These are phyloP conservation scores for Dactylellina haptotyla DNA, from an alignment of 2,329 filamentous ascomycete genomes.

Conservation along the genomic window DNA sequence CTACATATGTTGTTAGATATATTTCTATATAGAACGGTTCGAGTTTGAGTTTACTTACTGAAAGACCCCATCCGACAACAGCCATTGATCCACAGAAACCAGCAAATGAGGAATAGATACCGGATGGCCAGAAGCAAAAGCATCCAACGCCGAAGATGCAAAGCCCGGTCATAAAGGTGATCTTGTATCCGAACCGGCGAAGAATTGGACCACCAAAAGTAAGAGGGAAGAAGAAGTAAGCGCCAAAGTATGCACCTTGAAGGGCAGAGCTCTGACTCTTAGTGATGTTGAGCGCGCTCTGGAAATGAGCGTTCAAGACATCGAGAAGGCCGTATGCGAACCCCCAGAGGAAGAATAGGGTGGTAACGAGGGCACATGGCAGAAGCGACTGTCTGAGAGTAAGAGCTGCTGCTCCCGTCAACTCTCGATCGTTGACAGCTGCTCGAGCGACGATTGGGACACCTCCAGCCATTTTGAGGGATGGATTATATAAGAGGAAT, in stretches of 20 bases:
- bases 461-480: slow-evolving; percentile 49
- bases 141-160: slow-evolving; percentile 68
- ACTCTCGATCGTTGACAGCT: slow-evolving; percentile 57
- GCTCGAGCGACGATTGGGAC: slow-evolving; percentile 42
- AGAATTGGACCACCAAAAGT: slow-evolving; percentile 63
- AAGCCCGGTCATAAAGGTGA: slow-evolving; percentile 66
- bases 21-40: not conserved
- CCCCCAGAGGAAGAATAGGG: slow-evolving; percentile 73
- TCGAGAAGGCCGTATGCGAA: slow-evolving; percentile 66
- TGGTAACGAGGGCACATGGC: slow-evolving; percentile 73
- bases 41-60: not conserved
- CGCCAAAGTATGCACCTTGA: slow-evolving; percentile 74
- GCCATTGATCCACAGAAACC: slow-evolving; percentile 72
- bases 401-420: slow-evolving; percentile 70
- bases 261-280: slow-evolving; percentile 71
- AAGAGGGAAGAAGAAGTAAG: slow-evolving; percentile 63
- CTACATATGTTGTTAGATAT: slow-evolving; percentile 60
- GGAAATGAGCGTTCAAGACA: slow-evolving; percentile 69
- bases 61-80: slow-evolving; percentile 66
- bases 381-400: slow-evolving; percentile 74
- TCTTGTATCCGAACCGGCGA: slow-evolving; percentile 63
- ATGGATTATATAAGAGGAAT: slow-evolving; percentile 9
- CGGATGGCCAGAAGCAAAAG: slow-evolving; percentile 70
- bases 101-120: slow-evolving; percentile 68
- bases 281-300: slow-evolving; percentile 68